Evolutionary conservation across 1,284 basidiomycete genomes (phyloP).

Genomic region (Moesziomyces globuligerus): DNA sequence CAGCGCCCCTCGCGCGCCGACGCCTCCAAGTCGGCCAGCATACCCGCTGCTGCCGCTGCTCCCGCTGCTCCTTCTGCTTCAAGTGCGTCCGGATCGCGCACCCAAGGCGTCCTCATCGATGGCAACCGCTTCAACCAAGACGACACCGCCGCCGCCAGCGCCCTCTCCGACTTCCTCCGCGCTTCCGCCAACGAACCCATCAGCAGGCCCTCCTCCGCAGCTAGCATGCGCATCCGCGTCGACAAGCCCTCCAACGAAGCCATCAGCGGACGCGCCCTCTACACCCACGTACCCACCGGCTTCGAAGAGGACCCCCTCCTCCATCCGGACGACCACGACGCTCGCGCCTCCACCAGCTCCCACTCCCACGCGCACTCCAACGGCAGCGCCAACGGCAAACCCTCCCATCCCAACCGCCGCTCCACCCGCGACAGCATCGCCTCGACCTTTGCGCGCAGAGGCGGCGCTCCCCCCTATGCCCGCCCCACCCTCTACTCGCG

Average conservation of each 20-base stretch:
- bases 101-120: conserved; percentile 29
- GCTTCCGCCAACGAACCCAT: conserved; percentile 37
- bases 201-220: conserved; percentile 51
- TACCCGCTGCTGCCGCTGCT: not conserved
- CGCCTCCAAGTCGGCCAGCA: conserved; percentile 22
- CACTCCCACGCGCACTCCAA: conserved; percentile 1
- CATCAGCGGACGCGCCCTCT: conserved; percentile 52
- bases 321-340: conserved; percentile 29
- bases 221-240: conserved; percentile 58
- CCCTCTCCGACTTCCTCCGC: conserved; percentile 39
- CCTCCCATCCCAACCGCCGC: conserved; percentile 4
- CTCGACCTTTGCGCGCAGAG: conserved; percentile 49
- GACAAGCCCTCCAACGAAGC: conserved; percentile 53
- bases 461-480: conserved; percentile 53
- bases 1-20: conserved; percentile 22
- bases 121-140: conserved; percentile 35
- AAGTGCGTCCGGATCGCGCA: conserved; percentile 23
- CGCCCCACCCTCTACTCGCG: conserved; percentile 53
- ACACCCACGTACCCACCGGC: conserved; percentile 53
- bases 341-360: not conserved
- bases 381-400: conserved; percentile 8
- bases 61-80: conserved; percentile 5
- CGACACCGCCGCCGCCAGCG: conserved; percentile 34
- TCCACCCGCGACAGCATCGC: conserved; percentile 18
- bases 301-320: conserved; percentile 55